phyloP scores from a whole-genome alignment of 2,329 filamentous ascomycete genomes.

The Verticillium albo-atrum region DNA sequence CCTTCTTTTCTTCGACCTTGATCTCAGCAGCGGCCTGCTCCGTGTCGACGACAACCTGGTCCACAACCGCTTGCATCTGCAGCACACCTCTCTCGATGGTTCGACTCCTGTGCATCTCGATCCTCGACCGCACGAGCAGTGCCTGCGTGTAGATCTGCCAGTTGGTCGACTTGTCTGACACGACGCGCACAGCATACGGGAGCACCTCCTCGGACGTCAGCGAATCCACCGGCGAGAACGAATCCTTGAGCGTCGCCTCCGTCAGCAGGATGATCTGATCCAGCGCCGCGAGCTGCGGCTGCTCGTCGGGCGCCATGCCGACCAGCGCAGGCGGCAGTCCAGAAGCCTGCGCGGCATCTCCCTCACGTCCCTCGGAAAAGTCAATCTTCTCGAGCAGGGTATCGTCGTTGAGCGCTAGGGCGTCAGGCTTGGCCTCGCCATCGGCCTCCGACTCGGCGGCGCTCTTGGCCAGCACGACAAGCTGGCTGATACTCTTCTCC shows the following conservation, averaged over 20 bases:
- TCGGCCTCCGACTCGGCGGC: slow-evolving; percentile 21
- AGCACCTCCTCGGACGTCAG: slow-evolving; percentile 91
- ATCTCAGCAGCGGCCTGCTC: slow-evolving; percentile 22
- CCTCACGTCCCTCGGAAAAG: slow-evolving; percentile 50
- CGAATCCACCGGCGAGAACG: slow-evolving; percentile 74
- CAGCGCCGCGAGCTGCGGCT: slow-evolving; percentile 75
- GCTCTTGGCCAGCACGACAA: slow-evolving; percentile 87
- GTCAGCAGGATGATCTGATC: slow-evolving; percentile 90
- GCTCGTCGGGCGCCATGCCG: slow-evolving; percentile 68
- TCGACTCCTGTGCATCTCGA: slow-evolving; percentile 81
- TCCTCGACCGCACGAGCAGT: slow-evolving; percentile 79
- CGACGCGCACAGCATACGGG: slow-evolving; percentile 83
- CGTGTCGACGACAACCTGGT: slow-evolving; percentile 90
- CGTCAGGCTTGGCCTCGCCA: slow-evolving; percentile 49
- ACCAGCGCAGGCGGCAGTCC: slow-evolving; percentile 58
- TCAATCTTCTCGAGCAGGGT: slow-evolving; percentile 84
- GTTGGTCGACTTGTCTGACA: slow-evolving; percentile 85
- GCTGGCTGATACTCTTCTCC: slow-evolving; percentile 75
- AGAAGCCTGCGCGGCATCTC: slow-evolving; percentile 27
- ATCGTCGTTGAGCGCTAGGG: slow-evolving; percentile 82
- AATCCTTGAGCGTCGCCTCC: slow-evolving; percentile 84
- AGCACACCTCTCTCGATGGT: slow-evolving; percentile 87
- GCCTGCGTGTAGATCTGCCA: slow-evolving; percentile 98
- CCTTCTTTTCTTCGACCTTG: slow-evolving; percentile 15
- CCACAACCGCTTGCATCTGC: slow-evolving; percentile 90